Conservation (phyloP, 140 eudicot species). For the Flaveria floridana region DNA sequence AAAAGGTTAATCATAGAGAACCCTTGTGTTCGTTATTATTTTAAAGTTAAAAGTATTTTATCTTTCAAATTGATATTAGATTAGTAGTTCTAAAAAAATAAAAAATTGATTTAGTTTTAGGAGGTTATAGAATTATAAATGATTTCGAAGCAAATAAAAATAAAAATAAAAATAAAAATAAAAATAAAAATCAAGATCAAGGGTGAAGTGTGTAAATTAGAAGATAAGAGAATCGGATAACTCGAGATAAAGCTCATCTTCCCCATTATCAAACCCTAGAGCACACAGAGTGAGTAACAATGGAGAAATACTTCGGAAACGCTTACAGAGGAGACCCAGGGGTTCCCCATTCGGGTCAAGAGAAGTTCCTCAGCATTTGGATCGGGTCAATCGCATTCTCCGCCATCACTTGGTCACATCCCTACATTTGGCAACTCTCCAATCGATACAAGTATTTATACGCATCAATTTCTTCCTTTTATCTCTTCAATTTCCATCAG, state of each 20-base stretch:
- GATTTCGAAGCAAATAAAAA: neutral
- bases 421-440: conserved; percentile 67
- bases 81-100: no score
- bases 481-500: neutral
- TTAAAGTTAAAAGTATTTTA: no score
- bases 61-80: no score
- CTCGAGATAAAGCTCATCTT: neutral
- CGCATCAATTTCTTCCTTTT: neutral
- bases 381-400: conserved; percentile 58
- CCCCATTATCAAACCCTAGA: conserved; percentile 1
- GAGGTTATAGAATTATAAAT: neutral
- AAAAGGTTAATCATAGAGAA: no score
- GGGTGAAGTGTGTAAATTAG: neutral
- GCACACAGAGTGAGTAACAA: neutral
- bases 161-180: neutral
- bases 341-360: conserved; percentile 67
- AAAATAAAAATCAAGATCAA: neutral
- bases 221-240: neutral
- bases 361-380: conserved; percentile 60
- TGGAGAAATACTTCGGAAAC: conserved; percentile 60
- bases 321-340: conserved; percentile 97
- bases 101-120: no score
- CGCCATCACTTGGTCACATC: conserved; percentile 49
- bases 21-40: no score
- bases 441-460: conserved; percentile 56